phyloP scores from a whole-genome alignment of 768 basidiomycete genomes.

The Sarcodon sp. region DNA sequence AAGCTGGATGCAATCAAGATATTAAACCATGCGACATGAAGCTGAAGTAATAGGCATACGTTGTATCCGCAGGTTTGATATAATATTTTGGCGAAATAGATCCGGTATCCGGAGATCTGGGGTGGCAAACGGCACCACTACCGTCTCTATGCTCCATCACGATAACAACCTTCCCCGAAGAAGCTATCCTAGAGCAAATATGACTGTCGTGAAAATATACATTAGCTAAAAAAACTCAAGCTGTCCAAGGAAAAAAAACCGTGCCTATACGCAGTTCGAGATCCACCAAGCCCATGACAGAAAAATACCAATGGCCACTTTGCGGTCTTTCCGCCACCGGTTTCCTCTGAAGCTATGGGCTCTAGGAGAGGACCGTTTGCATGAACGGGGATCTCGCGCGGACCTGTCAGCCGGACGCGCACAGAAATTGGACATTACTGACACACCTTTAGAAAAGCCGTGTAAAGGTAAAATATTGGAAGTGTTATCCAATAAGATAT shows the following conservation, averaged over 20 bases:
- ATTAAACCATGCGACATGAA: neutral
- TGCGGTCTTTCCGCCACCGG: neutral
- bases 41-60: constrained; percentile 21
- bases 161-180: constrained; percentile 69
- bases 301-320: constrained; percentile 76
- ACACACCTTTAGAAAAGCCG: neutral
- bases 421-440: neutral
- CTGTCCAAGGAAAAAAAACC: neutral
- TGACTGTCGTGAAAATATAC: constrained; percentile 28
- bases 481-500: too few relatives aligned
- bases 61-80: constrained; percentile 39
- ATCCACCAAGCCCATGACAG: constrained; percentile 75
- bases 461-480: neutral
- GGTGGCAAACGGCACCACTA: constrained; percentile 39
- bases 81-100: constrained; percentile 30
- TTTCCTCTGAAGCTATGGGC: neutral
- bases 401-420: too few relatives aligned
- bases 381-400: constrained; percentile 8
- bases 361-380: constrained; percentile 7
- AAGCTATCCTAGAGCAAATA: constrained; percentile 59
- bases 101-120: constrained; percentile 19
- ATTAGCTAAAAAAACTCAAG: neutral
- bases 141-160: constrained; percentile 82
- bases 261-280: constrained; percentile 57
- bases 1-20: neutral